Evolutionary conservation across 768 basidiomycete genomes (phyloP).

Genomic region (Agaricus blazei): DNA sequence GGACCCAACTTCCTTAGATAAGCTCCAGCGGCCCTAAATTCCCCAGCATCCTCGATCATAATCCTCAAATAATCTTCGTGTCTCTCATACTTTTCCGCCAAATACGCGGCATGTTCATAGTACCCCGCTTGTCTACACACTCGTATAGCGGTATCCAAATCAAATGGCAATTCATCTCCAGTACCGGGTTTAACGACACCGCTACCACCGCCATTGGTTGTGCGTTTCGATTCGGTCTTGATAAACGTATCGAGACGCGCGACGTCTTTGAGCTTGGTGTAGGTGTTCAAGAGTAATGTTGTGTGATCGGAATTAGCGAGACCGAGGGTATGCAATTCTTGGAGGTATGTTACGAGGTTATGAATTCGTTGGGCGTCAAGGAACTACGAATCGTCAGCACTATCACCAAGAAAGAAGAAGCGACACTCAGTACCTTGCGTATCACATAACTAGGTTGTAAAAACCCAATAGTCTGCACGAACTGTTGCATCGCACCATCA

Average conservation of each 20-base stretch:
- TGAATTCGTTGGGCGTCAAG: conserved; percentile 95
- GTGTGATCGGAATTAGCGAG: conserved; percentile 97
- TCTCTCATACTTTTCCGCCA: conserved; percentile 85
- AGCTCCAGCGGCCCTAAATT: conserved; percentile 72
- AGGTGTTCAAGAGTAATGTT: conserved; percentile 92
- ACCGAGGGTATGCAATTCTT: conserved; percentile 86
- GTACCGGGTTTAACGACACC: background rate
- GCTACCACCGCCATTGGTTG: background rate
- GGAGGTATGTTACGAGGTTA: conserved; percentile 91
- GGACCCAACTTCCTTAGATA: conserved; percentile 80
- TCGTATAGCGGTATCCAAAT: conserved; percentile 93
- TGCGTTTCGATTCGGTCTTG: conserved; percentile 69
- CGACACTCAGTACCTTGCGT: conserved; percentile 62
- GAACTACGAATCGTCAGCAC: conserved; percentile 48
- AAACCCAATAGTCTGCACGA: conserved; percentile 82
- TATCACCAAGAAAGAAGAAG: background rate
- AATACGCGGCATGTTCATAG: conserved; percentile 90
- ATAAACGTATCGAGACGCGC: conserved; percentile 87
- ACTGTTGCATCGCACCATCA: conserved; percentile 91
- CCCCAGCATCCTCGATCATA: conserved; percentile 87
- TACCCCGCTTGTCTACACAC: conserved; percentile 97
- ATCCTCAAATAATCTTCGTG: conserved; percentile 94
- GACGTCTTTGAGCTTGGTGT: conserved; percentile 94
- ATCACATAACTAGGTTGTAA: conserved; percentile 95
- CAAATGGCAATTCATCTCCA: conserved; percentile 76